phyloP scores from a whole-genome alignment of 345 rosid genomes.

The Microthlaspi erraticum region DNA sequence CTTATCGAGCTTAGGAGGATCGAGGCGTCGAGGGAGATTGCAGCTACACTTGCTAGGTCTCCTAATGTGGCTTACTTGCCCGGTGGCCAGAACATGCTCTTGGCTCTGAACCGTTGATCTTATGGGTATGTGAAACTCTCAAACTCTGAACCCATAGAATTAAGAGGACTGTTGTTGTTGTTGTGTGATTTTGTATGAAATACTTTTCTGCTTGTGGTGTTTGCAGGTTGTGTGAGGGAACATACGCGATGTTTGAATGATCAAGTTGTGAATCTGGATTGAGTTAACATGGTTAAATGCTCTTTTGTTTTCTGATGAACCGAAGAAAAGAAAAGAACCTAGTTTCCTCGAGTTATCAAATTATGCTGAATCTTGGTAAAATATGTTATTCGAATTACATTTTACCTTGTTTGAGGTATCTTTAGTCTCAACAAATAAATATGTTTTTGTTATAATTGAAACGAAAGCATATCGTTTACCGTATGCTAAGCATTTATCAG shows the following conservation, averaged over 20 bases:
- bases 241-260: neutral
- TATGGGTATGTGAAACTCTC: conserved; percentile 18
- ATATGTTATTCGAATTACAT: neutral
- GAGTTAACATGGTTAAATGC: conserved; percentile 25
- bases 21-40: conserved; percentile 97
- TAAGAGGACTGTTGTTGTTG: neutral
- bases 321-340: conserved; percentile 7
- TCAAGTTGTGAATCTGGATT: conserved; percentile 34
- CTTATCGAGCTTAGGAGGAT: conserved; percentile 97
- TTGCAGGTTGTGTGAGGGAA: conserved; percentile 28
- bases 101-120: conserved; percentile 73
- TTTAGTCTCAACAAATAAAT: conserved; percentile 20
- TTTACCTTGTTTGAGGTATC: conserved; percentile 6
- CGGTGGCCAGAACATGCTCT: conserved; percentile 81
- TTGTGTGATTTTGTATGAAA: conserved; percentile 6
- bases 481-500: no score
- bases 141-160: neutral
- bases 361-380: conserved; percentile 15
- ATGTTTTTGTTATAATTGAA: neutral
- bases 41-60: conserved; percentile 82
- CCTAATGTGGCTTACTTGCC: conserved; percentile 92
- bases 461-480: neutral
- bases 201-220: neutral
- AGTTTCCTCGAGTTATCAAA: conserved; percentile 22
- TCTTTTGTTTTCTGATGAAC: conserved; percentile 30